Evolutionary conservation across 2,329 filamentous ascomycete genomes (phyloP), one percentile per base, ranked within the genome.

Genomic region (Fusarium mexicanum): DNA sequence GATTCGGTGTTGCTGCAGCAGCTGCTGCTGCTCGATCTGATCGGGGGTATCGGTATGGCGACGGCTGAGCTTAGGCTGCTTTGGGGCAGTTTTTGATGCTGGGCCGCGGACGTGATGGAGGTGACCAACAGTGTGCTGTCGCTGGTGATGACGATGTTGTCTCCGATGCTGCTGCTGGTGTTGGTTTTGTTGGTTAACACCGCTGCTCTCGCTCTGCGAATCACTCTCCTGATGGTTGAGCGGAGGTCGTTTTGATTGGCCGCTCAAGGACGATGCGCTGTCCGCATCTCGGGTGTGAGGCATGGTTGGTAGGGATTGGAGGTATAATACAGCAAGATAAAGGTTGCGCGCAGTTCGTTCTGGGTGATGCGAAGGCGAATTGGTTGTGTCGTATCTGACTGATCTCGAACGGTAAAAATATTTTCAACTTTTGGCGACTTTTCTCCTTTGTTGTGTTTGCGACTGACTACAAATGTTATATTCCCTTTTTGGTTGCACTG

Each of bases 171-270:
- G 78, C 47, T 78, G 78, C 51, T 81, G 80, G 40, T 78, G 69
- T 55, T 81, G 80, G 44, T 78, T 68, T 69, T 81, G 79, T 69
- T 79, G 78, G 38, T 80, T 78, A 61, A 76, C 79, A 55, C 70
- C 69, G 69, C 73, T 72, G 66, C 73, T 73, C 54, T 79, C 81
- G 75, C 79, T 81, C 59, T 82, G 78, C 37, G 81, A 75, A 73
- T 81, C 79, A 77, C 80, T 82, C 70, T 83, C 80, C 75, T 79
- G 80, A 67, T 81, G 80, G 75, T 72, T 78, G 78, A 81, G 80
- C 62, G 82, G 74, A 78, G 86, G 84, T 33, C 85, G 85, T 83
- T 88, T 89, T 89, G 87, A 89, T 89, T 89, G 87, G 87, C 83
- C 82, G 79, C 81, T 81, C 73, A 83, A 81, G 74, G 83, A 80